Evolutionary conservation across 2,329 filamentous ascomycete species (phyloP).

Genomic region (Penicillium corylophilum): DNA sequence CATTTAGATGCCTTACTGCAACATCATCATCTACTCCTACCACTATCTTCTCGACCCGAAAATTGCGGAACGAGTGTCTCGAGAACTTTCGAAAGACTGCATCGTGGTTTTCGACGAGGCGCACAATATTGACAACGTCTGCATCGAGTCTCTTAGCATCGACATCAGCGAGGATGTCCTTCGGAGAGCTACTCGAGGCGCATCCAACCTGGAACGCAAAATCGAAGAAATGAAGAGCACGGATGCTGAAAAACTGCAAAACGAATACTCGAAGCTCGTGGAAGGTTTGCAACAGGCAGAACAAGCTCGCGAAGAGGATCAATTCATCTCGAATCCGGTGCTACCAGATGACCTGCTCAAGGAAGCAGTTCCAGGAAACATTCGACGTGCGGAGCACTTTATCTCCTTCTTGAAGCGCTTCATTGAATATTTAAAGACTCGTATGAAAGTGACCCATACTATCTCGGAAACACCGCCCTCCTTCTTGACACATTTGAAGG

Average conservation of each 20-base stretch:
- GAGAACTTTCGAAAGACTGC: slow-evolving; percentile 94
- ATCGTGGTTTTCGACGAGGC: slow-evolving; percentile 99
- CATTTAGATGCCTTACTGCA: slow-evolving; percentile 89
- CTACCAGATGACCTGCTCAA: slow-evolving; percentile 90
- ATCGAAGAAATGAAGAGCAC: slow-evolving; percentile 95
- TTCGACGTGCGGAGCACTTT: slow-evolving; percentile 92
- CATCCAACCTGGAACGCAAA: slow-evolving; percentile 83
- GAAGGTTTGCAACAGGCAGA: slow-evolving; percentile 86
- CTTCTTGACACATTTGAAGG: slow-evolving; percentile 87
- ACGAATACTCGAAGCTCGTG: slow-evolving; percentile 92
- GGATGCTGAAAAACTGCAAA: slow-evolving; percentile 89
- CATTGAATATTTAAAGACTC: slow-evolving; percentile 94
- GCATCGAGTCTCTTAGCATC: slow-evolving; percentile 95
- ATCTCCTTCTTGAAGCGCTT: slow-evolving; percentile 92
- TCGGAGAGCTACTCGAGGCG: slow-evolving; percentile 84
- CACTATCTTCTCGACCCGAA: slow-evolving; percentile 98
- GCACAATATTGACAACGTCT: slow-evolving; percentile 99
- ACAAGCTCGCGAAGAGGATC: slow-evolving; percentile 85
- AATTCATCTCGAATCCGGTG: slow-evolving; percentile 95
- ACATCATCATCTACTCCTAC: slow-evolving; percentile 99
- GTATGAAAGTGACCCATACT: slow-evolving; percentile 97
- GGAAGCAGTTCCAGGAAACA: slow-evolving; percentile 95
- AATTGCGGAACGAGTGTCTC: slow-evolving; percentile 92
- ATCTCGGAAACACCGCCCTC: slow-evolving; percentile 96
- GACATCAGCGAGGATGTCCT: slow-evolving; percentile 95